A percentile compares a stretch with the other conserved stretches of the same genome.
Conservation (phyloP, 1,139 yeast genomes). For the Zygoascus hellenicus region DNA sequence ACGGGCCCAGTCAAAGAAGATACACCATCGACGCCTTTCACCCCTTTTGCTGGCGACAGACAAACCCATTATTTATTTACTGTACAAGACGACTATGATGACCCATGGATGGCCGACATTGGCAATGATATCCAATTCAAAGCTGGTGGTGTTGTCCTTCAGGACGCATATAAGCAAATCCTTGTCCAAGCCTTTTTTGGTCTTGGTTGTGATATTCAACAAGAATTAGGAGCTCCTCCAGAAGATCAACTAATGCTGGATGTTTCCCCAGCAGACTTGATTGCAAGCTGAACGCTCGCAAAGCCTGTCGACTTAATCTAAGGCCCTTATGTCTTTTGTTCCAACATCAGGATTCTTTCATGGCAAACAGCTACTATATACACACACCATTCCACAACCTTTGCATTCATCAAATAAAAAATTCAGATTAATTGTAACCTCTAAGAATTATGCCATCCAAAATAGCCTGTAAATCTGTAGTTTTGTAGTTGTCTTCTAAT, state of each 20-base stretch:
- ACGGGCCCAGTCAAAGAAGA: conserved; percentile 31
- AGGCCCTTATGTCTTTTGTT: too few species aligned
- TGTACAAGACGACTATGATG: conserved; percentile 48
- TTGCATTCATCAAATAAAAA: neutral
- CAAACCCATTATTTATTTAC: conserved; percentile 45
- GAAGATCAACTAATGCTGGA: conserved; percentile 9
- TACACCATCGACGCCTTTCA: conserved; percentile 61
- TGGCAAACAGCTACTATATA: too few species aligned
- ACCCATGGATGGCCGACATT: conserved; percentile 56
- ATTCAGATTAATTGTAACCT: conserved; percentile 13
- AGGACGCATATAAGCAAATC: conserved; percentile 66
- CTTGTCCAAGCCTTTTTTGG: conserved; percentile 88
- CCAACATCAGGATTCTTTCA: too few species aligned
- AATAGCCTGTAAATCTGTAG: conserved; percentile 8
- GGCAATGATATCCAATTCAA: conserved; percentile 60
- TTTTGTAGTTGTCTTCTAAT: conserved; percentile 33
- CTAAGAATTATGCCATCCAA: conserved; percentile 17
- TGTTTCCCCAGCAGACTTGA: neutral
- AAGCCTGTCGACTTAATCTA: too few species aligned
- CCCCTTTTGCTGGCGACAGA: conserved; percentile 92
- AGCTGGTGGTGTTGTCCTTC: conserved; percentile 82
- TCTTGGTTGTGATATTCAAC: conserved; percentile 68
- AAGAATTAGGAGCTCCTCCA: conserved; percentile 37
- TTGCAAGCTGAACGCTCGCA: too few species aligned
- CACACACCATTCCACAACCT: too few species aligned